Conservation (phyloP, 1,284 basidiomycete species). For the Rhodotorula sp. region DNA sequence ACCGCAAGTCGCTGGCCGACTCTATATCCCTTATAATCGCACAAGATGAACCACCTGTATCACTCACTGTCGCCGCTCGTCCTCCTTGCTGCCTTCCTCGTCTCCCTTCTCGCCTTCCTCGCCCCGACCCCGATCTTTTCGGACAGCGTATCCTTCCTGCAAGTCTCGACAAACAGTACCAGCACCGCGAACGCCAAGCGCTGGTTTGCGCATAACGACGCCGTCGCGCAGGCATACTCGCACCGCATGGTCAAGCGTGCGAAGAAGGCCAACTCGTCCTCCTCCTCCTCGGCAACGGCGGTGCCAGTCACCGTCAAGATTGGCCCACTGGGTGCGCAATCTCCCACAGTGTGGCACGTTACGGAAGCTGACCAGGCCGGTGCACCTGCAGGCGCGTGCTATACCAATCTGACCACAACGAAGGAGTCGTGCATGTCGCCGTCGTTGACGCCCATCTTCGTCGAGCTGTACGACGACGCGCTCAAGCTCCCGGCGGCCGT, state of each 20-base stretch:
- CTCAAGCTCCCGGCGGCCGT: slow-evolving; percentile 1
- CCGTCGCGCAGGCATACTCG: neutral
- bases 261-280: slow-evolving; percentile 4
- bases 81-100: slow-evolving; percentile 27
- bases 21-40: neutral
- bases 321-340: slow-evolving; percentile 26
- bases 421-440: slow-evolving; percentile 19
- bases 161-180: slow-evolving; percentile 3
- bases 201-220: slow-evolving; percentile 4
- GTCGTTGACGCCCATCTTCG: slow-evolving; percentile 39
- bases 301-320: slow-evolving; percentile 10
- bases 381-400: slow-evolving; percentile 15
- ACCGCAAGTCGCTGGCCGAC: slow-evolving; percentile 30
- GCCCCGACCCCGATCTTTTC: slow-evolving; percentile 29
- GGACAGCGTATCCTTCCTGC: slow-evolving; percentile 29
- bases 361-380: neutral
- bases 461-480: slow-evolving; percentile 18
- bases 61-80: slow-evolving; percentile 32
- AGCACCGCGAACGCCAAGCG: slow-evolving; percentile 2
- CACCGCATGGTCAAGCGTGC: slow-evolving; percentile 18
- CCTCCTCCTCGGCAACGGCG: neutral
- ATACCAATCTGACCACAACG: slow-evolving; percentile 7
- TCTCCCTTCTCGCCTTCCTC: slow-evolving; percentile 34
- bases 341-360: neutral
- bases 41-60: slow-evolving; percentile 34